Evolutionary conservation across 805 yeast genomes (phyloP).

Genomic region (Metschnikowia kofuensis): DNA sequence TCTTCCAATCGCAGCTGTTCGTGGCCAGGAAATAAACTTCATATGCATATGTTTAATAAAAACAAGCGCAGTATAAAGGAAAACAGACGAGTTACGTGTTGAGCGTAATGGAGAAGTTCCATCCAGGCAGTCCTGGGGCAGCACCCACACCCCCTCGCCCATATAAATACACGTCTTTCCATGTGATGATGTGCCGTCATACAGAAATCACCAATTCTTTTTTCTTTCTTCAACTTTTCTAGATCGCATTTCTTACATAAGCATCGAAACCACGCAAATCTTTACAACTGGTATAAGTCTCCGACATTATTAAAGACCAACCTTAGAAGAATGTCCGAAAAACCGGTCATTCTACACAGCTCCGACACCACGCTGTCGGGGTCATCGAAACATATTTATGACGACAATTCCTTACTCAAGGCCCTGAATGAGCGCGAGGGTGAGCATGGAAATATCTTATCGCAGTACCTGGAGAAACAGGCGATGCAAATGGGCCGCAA

Average conservation of each 20-base stretch:
- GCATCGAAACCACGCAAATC: too few species aligned
- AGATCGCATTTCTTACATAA: neutral
- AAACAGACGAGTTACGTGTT: neutral
- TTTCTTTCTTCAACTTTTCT: neutral
- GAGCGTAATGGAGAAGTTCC: neutral
- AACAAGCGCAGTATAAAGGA: neutral
- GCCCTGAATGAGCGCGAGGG: conserved; percentile 14
- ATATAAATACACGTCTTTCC: neutral
- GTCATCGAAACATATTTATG: neutral
- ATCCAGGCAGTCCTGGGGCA: neutral
- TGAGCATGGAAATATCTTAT: conserved; percentile 23
- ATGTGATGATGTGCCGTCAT: neutral
- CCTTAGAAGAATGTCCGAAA: conserved; percentile 4
- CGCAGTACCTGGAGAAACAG: conserved; percentile 60
- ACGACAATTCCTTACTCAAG: conserved; percentile 5
- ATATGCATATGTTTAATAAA: neutral
- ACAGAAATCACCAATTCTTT: too few species aligned
- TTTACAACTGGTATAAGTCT: too few species aligned
- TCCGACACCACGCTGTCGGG: conserved; percentile 4
- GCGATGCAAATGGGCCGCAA: conserved; percentile 68
- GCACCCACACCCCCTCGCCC: neutral
- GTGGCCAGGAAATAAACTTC: neutral
- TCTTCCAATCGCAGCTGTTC: neutral
- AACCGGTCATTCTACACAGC: conserved; percentile 2
- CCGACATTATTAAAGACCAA: too few species aligned